Evolutionary conservation across 805 yeast species (phyloP).

Genomic region (Saccharomycopsis fibuligera): DNA sequence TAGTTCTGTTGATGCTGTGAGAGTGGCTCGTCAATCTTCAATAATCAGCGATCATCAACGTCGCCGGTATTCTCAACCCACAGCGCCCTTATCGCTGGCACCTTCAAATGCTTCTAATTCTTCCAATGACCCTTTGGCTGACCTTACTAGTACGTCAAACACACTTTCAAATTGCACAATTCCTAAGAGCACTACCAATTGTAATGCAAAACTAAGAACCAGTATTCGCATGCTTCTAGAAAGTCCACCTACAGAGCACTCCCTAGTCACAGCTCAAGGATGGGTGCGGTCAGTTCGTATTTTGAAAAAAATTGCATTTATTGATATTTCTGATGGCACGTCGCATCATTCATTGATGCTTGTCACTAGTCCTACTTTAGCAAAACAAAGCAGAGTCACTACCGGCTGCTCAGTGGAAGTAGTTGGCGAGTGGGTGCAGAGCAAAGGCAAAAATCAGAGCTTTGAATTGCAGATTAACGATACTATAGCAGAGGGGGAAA

Average conservation of each 20-base stretch:
- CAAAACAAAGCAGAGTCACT: constrained; percentile 25
- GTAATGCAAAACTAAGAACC: constrained; percentile 5
- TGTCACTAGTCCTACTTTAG: constrained; percentile 35
- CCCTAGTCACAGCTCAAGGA: constrained; percentile 36
- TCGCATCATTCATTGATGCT: constrained; percentile 47
- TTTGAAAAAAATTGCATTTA: constrained; percentile 71
- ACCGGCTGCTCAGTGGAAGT: constrained; percentile 44
- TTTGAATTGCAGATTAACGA: constrained; percentile 41
- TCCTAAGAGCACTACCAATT: constrained; percentile 3
- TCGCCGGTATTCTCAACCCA: too few species aligned
- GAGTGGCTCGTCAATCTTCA: too few species aligned
- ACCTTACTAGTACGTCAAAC: too few species aligned
- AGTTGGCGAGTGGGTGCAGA: constrained; percentile 44
- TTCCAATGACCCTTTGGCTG: too few species aligned
- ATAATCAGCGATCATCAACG: too few species aligned
- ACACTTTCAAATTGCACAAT: not conserved
- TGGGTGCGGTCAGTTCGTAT: constrained; percentile 68
- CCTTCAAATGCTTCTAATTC: too few species aligned
- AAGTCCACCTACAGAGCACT: not conserved
- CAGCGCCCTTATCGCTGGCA: too few species aligned
- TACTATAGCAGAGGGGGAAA: too few species aligned
- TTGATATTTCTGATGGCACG: constrained; percentile 79
- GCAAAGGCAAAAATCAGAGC: constrained; percentile 46
- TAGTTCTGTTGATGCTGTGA: too few species aligned
- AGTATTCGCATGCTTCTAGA: constrained; percentile 6